phyloP scores from a whole-genome alignment of 1,284 basidiomycete genomes.

The Marasmius fiardii region DNA sequence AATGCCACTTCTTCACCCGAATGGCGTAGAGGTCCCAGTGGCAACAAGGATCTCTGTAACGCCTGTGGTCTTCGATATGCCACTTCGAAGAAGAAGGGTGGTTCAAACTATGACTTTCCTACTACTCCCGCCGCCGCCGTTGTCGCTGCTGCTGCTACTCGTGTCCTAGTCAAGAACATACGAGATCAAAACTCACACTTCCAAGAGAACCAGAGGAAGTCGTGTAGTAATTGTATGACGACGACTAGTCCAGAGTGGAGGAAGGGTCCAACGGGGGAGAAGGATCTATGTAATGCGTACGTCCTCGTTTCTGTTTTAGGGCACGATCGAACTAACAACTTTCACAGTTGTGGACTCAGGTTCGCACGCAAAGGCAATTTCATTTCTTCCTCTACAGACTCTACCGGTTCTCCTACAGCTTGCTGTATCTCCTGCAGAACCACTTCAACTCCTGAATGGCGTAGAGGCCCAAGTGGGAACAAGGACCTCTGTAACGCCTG shows the following conservation, averaged over 20 bases:
- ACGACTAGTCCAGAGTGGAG: neutral
- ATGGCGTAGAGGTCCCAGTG: conserved; percentile 89
- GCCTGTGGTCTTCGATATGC: conserved; percentile 81
- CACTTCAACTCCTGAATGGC: conserved; percentile 89
- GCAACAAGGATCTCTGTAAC: conserved; percentile 90
- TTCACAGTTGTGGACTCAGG: neutral
- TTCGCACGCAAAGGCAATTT: neutral
- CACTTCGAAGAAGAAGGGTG: conserved; percentile 78
- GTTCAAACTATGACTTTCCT: neutral
- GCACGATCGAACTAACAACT: neutral
- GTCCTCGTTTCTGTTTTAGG: neutral
- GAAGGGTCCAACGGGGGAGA: neutral
- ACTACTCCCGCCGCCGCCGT: too few relatives aligned
- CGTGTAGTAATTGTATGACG: neutral
- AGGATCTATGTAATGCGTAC: neutral
- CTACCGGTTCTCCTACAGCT: neutral
- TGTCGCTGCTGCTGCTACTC: neutral
- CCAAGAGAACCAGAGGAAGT: neutral
- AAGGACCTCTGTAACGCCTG: conserved; percentile 92
- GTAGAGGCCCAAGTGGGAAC: conserved; percentile 85
- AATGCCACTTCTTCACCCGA: conserved; percentile 84
- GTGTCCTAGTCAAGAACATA: neutral
- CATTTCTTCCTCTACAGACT: neutral
- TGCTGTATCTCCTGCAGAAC: conserved; percentile 82
- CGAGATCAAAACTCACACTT: neutral